Evolutionary conservation across 192 early-diverging fungal species (phyloP).

Genomic region (Backusella macrospora): DNA sequence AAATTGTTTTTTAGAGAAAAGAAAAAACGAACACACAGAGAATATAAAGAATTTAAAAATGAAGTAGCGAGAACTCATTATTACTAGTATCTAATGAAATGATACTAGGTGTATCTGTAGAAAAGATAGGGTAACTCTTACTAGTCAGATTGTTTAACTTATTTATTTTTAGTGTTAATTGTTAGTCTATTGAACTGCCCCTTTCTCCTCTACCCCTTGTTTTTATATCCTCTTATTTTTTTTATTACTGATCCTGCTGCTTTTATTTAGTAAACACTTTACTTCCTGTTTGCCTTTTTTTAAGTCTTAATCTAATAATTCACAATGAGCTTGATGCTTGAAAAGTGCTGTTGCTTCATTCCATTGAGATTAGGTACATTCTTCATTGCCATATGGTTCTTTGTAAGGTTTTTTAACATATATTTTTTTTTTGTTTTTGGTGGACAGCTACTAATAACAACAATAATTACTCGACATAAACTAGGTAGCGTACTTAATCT

Average conservation of each 20-base stretch:
- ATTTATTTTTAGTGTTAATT: slow-evolving; percentile 8
- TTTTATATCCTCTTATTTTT: neutral
- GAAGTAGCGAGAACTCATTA: neutral
- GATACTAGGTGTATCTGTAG: neutral
- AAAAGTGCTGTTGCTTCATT: slow-evolving; percentile 45
- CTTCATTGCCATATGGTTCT: slow-evolving; percentile 42
- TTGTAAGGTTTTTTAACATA: slow-evolving; percentile 33
- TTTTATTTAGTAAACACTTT: slow-evolving; percentile 19
- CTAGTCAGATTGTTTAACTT: slow-evolving; percentile 4
- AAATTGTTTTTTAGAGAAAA: neutral
- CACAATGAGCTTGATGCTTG: slow-evolving; percentile 31
- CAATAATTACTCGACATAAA: neutral
- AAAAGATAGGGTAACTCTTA: neutral
- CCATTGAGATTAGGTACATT: slow-evolving; percentile 40
- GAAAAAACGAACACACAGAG: neutral
- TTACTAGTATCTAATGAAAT: neutral
- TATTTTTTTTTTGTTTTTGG: neutral
- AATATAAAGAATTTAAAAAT: neutral
- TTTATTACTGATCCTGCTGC: neutral
- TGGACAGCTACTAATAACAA: neutral
- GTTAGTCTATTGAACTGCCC: neutral
- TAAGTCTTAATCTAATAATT: neutral
- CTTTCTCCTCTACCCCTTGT: slow-evolving; percentile 5
- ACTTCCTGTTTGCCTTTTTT: neutral
- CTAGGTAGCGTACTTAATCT: slow-evolving; percentile 20